These are phyloP conservation scores for Metschnikowia borealis DNA, from an alignment of 805 yeast genomes.

Conservation along the genomic window DNA sequence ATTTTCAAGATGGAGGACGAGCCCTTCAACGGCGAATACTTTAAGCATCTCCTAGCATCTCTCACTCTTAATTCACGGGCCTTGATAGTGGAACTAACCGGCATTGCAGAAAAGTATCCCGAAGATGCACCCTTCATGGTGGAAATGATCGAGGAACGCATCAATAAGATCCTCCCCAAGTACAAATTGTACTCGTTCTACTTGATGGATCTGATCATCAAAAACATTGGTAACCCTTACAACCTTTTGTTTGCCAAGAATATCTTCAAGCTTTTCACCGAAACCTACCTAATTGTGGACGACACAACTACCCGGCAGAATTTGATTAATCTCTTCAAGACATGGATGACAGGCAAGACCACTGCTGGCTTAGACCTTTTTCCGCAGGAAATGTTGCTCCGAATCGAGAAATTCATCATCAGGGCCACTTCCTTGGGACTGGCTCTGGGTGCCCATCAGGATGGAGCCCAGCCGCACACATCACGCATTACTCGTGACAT, in stretches of 20 bases:
- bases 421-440: slow-evolving; percentile 30
- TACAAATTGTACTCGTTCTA: slow-evolving; percentile 33
- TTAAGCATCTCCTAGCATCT: slow-evolving; percentile 28
- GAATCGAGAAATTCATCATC: slow-evolving; percentile 38
- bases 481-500: slow-evolving; percentile 23
- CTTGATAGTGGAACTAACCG: slow-evolving; percentile 36
- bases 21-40: slow-evolving; percentile 25
- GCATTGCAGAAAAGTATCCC: slow-evolving; percentile 32
- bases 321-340: slow-evolving; percentile 38
- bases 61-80: slow-evolving; percentile 38
- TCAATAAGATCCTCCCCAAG: slow-evolving; percentile 35
- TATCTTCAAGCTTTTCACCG: slow-evolving; percentile 34
- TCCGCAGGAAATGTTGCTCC: slow-evolving; percentile 24
- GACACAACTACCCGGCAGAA: slow-evolving; percentile 38
- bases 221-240: slow-evolving; percentile 43
- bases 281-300: slow-evolving; percentile 36
- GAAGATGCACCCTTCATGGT: slow-evolving; percentile 32
- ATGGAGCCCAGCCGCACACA: slow-evolving; percentile 8
- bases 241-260: slow-evolving; percentile 34
- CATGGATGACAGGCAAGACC: slow-evolving; percentile 37
- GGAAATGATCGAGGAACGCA: slow-evolving; percentile 32
- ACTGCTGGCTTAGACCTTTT: slow-evolving; percentile 33
- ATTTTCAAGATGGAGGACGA: slow-evolving; percentile 16
- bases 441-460: slow-evolving; percentile 4
- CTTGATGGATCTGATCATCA: slow-evolving; percentile 40